A percentile compares a stretch with the other conserved stretches of the same genome.
These are phyloP conservation scores for Chrysanthemum lavandulifolium DNA, from an alignment of 129 eudicot genomes.

Conservation along the genomic window DNA sequence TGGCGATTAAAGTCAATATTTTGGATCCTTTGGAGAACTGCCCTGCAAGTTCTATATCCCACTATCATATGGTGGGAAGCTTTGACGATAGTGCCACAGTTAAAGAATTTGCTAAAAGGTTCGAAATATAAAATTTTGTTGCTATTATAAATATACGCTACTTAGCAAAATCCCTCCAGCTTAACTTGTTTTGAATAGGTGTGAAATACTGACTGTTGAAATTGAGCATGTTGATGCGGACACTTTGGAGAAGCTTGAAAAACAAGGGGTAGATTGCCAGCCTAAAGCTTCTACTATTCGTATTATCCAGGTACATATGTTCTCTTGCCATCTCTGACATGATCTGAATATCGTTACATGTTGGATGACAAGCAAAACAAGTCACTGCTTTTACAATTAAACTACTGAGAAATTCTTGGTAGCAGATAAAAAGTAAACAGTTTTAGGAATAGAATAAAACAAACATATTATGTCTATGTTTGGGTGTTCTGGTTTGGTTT, in stretches of 20 bases:
- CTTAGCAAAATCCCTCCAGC: too few species aligned
- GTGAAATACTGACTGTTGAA: slow-evolving; percentile 81
- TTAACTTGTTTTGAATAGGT: slow-evolving; percentile 36
- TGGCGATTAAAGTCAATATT: slow-evolving; percentile 73
- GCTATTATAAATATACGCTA: not conserved
- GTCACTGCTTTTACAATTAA: not conserved
- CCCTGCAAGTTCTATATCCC: slow-evolving; percentile 76
- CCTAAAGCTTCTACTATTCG: slow-evolving; percentile 96
- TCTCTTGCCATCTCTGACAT: not conserved
- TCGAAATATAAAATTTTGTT: not conserved
- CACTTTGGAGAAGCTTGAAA: slow-evolving; percentile 84
- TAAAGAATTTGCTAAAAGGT: slow-evolving; percentile 90
- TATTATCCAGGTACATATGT: slow-evolving; percentile 72
- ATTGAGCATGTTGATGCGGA: slow-evolving; percentile 95
- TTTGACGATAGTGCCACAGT: slow-evolving; percentile 74
- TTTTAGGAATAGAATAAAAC: too few species aligned
- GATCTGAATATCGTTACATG: not conserved
- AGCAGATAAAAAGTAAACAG: not conserved
- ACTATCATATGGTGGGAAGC: slow-evolving; percentile 84
- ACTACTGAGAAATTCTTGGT: not conserved
- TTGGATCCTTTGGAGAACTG: slow-evolving; percentile 89
- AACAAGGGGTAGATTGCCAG: slow-evolving; percentile 88
- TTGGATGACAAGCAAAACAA: not conserved
- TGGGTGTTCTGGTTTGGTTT: too few species aligned
- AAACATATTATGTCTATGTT: not conserved